Conservation (phyloP, 495 filamentous ascomycete genomes). For the Aspergillus coremiiformis region DNA sequence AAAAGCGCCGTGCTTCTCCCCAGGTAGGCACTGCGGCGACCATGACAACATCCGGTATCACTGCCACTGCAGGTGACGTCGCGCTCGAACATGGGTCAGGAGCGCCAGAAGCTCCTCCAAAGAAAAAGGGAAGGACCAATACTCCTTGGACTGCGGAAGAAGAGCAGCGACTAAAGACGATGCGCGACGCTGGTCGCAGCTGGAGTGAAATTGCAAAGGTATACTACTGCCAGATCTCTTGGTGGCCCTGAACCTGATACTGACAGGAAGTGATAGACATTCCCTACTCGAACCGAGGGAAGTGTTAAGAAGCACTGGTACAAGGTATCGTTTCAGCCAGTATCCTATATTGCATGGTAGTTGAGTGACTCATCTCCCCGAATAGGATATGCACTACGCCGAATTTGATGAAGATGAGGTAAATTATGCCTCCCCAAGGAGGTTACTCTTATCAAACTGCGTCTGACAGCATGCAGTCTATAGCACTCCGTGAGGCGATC, state of each 20-base stretch:
- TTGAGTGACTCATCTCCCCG: slow-evolving; percentile 20
- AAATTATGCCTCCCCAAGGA: slow-evolving; percentile 22
- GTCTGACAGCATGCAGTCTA: slow-evolving; percentile 51
- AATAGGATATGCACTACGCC: slow-evolving; percentile 95
- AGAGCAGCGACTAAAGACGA: slow-evolving; percentile 82
- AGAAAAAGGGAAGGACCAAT: slow-evolving; percentile 91
- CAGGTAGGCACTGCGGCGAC: slow-evolving; percentile 26
- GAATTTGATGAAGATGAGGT: slow-evolving; percentile 99
- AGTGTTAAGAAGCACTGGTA: slow-evolving; percentile 99
- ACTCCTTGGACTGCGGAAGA: slow-evolving; percentile 96
- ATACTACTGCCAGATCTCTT: slow-evolving; percentile 2
- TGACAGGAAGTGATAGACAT: slow-evolving; percentile 56
- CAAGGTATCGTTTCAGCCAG: slow-evolving; percentile 53
- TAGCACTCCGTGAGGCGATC: slow-evolving; percentile 83
- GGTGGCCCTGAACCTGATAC: slow-evolving; percentile 4
- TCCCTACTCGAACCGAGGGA: slow-evolving; percentile 87
- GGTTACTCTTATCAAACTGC: slow-evolving; percentile 6
- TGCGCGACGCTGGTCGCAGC: slow-evolving; percentile 87
- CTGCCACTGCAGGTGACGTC: slow-evolving; percentile 19
- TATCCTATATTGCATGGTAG: slow-evolving; percentile 7
- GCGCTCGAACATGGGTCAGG: slow-evolving; percentile 30
- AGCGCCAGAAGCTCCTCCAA: slow-evolving; percentile 47
- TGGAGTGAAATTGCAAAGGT: slow-evolving; percentile 99
- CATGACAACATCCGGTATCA: slow-evolving; percentile 25
- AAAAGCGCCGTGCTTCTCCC: slow-evolving; percentile 43